These are phyloP conservation scores for Wickerhamomyces chaumierensis DNA, from an alignment of 805 yeast genomes.

Conservation along the genomic window DNA sequence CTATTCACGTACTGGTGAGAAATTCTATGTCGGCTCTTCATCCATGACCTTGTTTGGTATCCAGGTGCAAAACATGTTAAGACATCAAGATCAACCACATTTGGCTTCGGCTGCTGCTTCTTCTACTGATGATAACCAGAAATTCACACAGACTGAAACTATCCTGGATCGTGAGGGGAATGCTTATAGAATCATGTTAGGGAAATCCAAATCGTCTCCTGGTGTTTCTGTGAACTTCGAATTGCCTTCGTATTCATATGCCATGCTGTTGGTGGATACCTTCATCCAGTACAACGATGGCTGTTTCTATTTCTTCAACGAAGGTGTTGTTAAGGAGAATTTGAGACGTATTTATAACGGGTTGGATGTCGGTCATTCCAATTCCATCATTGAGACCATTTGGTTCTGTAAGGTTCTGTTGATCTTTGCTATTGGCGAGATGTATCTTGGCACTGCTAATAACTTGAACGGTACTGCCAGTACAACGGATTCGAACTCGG, in stretches of 20 bases:
- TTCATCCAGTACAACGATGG: conserved; percentile 75
- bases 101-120: conserved; percentile 12
- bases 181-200: conserved; percentile 59
- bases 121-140: conserved; percentile 7
- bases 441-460: conserved; percentile 71
- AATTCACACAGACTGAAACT: conserved; percentile 30
- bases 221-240: conserved; percentile 62
- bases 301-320: conserved; percentile 76
- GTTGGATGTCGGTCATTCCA: conserved; percentile 20
- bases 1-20: conserved; percentile 66
- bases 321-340: conserved; percentile 63
- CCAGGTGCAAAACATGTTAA: conserved; percentile 58
- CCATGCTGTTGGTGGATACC: conserved; percentile 63
- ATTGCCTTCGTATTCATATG: conserved; percentile 67
- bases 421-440: conserved; percentile 72
- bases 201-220: conserved; percentile 57
- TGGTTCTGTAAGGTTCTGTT: conserved; percentile 71
- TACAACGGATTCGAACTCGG: no score
- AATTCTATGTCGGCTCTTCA: conserved; percentile 68
- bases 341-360: conserved; percentile 50
- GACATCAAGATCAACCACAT: conserved; percentile 14
- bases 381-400: conserved; percentile 55
- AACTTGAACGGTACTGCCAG: conserved; percentile 34
- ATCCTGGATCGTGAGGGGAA: conserved; percentile 66
- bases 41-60: conserved; percentile 76